Conservation (phyloP, 768 basidiomycete genomes). For the Suillus placidus region DNA sequence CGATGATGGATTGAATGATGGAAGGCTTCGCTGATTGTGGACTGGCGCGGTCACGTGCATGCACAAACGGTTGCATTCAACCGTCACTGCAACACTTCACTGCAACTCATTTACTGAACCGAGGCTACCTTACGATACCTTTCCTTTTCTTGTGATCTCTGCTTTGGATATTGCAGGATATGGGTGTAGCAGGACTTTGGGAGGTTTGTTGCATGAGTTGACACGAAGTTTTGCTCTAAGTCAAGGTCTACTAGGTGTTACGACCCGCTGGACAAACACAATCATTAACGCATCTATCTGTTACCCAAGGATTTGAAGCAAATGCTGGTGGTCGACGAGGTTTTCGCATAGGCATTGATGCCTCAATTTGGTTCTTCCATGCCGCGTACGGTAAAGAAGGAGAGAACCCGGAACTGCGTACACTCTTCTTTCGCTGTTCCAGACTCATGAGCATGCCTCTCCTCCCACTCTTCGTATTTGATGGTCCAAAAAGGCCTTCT, state of each 20-base stretch:
- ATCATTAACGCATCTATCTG: conserved; percentile 76
- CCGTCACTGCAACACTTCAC: background rate
- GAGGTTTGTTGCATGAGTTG: conserved; percentile 36
- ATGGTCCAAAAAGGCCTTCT: conserved; percentile 82
- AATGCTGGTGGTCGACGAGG: conserved; percentile 69
- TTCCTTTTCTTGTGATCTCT: background rate
- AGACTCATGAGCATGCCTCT: conserved; percentile 77
- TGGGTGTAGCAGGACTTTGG: conserved; percentile 56
- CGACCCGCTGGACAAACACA: conserved; percentile 70
- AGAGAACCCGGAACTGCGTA: conserved; percentile 85
- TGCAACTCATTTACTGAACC: background rate
- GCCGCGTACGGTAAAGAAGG: conserved; percentile 71
- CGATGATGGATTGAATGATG: too few relatives aligned
- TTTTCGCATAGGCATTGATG: conserved; percentile 85
- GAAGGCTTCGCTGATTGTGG: too few relatives aligned
- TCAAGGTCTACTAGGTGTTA: conserved; percentile 51
- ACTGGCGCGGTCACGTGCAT: background rate
- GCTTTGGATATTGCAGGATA: conserved; percentile 17
- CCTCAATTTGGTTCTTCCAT: conserved; percentile 81
- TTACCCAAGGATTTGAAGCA: conserved; percentile 72
- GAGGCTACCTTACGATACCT: background rate
- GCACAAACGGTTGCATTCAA: background rate
- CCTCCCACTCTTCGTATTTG: conserved; percentile 89
- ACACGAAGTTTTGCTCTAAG: conserved; percentile 18
- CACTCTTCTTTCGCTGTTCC: conserved; percentile 83